phyloP scores from a whole-genome alignment of 2,329 filamentous ascomycete species.

The Hirsutella rhossiliensis region DNA sequence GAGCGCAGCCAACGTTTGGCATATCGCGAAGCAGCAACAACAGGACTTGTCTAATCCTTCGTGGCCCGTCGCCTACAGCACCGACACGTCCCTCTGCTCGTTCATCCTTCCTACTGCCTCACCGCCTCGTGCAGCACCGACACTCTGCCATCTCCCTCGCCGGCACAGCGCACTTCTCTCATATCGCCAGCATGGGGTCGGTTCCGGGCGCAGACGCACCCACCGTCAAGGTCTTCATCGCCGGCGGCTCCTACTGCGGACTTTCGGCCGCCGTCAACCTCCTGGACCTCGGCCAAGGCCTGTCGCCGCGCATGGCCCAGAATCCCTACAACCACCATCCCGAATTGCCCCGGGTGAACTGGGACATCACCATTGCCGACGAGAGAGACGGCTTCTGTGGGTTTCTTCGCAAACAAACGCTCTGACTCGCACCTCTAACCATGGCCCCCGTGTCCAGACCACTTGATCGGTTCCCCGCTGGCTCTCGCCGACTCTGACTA shows the following conservation, averaged over 20 bases:
- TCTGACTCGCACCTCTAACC: constrained; percentile 2
- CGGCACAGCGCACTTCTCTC: too few species aligned
- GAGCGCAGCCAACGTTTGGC: too few species aligned
- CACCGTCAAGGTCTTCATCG: constrained; percentile 48
- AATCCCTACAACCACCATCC: constrained; percentile 26
- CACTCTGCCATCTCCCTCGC: too few species aligned
- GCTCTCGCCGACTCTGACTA: constrained; percentile 53
- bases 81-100: too few species aligned
- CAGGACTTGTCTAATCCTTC: too few species aligned
- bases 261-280: constrained; percentile 56
- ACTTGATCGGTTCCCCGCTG: constrained; percentile 64
- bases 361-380: constrained; percentile 64
- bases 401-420: constrained; percentile 14
- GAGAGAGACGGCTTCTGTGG: constrained; percentile 76
- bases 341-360: constrained; percentile 33
- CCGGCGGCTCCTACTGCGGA: constrained; percentile 63
- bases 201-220: constrained; percentile 11
- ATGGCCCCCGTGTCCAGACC: constrained; percentile 36
- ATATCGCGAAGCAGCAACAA: too few species aligned
- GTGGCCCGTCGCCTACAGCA: too few species aligned
- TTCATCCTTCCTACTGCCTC: too few species aligned
- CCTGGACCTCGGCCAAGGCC: constrained; percentile 49
- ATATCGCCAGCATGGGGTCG: constrained; percentile 15
- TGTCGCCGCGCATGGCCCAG: constrained; percentile 31
- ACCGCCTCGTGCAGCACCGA: too few species aligned